These are phyloP conservation scores for Salix viminalis DNA, from an alignment of 345 rosid species.

Conservation along the genomic window DNA sequence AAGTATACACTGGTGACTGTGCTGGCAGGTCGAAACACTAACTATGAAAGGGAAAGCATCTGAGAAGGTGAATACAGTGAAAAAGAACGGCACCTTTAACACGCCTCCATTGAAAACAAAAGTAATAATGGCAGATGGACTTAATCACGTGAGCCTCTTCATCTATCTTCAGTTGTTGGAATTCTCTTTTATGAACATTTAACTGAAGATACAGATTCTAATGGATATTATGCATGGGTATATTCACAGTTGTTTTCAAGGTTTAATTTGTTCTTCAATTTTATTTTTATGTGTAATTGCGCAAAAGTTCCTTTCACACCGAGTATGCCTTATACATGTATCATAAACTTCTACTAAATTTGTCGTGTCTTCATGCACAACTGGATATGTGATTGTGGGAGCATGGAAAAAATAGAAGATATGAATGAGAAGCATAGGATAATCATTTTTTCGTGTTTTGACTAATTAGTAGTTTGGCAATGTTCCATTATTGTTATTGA, in stretches of 20 bases:
- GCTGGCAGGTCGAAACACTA: constrained; percentile 58
- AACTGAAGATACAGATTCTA: not conserved
- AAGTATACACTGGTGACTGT: constrained; percentile 8
- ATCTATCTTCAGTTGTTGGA: not conserved
- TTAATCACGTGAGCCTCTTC: constrained; percentile 41
- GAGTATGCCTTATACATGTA: not conserved
- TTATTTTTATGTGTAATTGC: not conserved
- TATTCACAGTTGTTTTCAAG: not conserved
- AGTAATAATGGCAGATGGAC: constrained; percentile 70
- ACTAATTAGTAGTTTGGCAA: not conserved
- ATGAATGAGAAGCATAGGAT: not conserved
- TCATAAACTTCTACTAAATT: not conserved
- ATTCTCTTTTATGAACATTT: not conserved
- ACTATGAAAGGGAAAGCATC: constrained; percentile 38
- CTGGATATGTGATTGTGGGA: not conserved
- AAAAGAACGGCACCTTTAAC: constrained; percentile 34
- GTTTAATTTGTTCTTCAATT: not conserved
- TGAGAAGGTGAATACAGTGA: constrained; percentile 53
- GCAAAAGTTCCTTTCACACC: not conserved
- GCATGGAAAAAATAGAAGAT: not conserved
- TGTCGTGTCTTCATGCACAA: not conserved
- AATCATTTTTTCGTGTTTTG: not conserved
- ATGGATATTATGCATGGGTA: not conserved
- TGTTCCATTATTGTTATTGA: not conserved
- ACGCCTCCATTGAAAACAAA: constrained; percentile 39